phyloP scores from a whole-genome alignment of 306 rosid genomes.

The Quercus wislizeni region DNA sequence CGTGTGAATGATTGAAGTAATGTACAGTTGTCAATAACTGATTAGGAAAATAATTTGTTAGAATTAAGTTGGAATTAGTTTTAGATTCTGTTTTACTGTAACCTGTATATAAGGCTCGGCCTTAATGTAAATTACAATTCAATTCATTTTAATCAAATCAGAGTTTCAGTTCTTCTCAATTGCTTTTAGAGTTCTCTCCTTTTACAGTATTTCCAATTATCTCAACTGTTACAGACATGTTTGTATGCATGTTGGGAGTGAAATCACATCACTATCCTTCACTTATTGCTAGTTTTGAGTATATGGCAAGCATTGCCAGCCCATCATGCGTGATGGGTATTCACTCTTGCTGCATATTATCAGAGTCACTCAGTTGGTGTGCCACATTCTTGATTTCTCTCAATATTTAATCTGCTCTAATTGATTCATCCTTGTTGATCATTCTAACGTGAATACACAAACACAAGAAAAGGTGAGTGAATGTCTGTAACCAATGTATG shows the following conservation, averaged over 20 bases:
- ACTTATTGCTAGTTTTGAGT: not conserved
- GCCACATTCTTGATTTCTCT: not conserved
- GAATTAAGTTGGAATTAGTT: too few relatives aligned
- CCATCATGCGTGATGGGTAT: not conserved
- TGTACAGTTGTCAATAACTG: too few relatives aligned
- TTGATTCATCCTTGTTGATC: not conserved
- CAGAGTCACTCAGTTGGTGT: not conserved
- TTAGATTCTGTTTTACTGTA: too few relatives aligned
- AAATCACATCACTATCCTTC: constrained; percentile 46
- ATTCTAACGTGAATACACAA: not conserved
- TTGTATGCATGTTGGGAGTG: constrained; percentile 59
- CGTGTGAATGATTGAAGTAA: too few relatives aligned
- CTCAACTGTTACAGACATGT: constrained; percentile 48
- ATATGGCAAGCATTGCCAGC: not conserved
- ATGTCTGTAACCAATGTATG: not conserved
- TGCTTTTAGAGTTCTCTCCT: too few relatives aligned
- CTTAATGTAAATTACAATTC: too few relatives aligned
- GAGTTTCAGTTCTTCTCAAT: too few relatives aligned
- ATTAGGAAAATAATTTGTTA: too few relatives aligned
- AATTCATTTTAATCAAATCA: too few relatives aligned
- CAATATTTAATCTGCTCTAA: not conserved
- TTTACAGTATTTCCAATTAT: constrained; percentile 24
- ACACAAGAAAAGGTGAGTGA: not conserved
- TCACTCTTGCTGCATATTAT: not conserved
- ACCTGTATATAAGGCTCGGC: too few relatives aligned